Evolutionary conservation across 2,329 filamentous ascomycete genomes (phyloP), one percentile per base, ranked within the genome.

Genomic region (Pyrenochaeta sp.): DNA sequence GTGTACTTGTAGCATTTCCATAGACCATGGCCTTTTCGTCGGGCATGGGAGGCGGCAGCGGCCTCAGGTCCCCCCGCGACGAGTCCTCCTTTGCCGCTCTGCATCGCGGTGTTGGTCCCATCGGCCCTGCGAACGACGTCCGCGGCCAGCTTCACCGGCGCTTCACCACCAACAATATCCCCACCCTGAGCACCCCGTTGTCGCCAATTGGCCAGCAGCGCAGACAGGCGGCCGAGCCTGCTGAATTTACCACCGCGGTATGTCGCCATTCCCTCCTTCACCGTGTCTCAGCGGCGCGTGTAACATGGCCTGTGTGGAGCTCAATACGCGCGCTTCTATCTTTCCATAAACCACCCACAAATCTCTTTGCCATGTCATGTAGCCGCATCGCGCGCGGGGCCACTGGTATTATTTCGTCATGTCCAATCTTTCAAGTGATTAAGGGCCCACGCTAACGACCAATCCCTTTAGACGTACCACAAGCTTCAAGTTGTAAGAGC

Each of bases 91-190:
- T 91, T 76, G 84, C 86, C 67, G 83, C 85, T 58, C 84, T 90
- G 72, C 85, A 86, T 64, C 48, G 89, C 53, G 72, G 74, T 69
- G 81, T 82, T 66, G 79, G 77, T 65, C 83, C 85, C 66, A 79
- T 85, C 70, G 78, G 75, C 35, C 71, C 77, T 50, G 71, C 81
- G 53, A 81, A 84, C 71, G 90, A 96, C 67, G 82, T 82, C 56
- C 86, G 92, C 72, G 83, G 84, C 53, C 86, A 85, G 61, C 80
- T 97, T 69, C 90, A 92, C 73, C 87, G 93, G 66, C 88, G 93
- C 68, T 97, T 97, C 75, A 97, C 93, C 53, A 94, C 92, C 44
- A 95, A 78, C 63, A 96, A 75, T 86, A 89, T 75, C 81, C 90
- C 74, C 82, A 91, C 81, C 78, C 48, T 93, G 74, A 87, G 88